phyloP scores from a whole-genome alignment of 352 stramenopile genomes.

The Phytopythium boreale region DNA sequence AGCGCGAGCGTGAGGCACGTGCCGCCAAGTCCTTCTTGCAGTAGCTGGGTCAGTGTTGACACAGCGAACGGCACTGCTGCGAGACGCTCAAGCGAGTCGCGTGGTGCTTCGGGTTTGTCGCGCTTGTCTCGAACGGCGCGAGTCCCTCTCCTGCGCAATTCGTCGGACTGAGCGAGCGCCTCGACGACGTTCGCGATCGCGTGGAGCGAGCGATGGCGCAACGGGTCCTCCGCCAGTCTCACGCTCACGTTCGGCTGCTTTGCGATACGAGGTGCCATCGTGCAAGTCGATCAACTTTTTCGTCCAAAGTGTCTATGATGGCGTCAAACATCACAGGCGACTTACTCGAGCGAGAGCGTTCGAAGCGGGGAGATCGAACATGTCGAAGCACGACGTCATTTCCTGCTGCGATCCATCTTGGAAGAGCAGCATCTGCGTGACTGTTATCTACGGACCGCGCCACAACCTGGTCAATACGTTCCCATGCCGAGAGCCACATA shows the following conservation, averaged over 20 bases:
- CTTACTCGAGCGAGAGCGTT: constrained; percentile 46
- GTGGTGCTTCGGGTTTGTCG: not conserved
- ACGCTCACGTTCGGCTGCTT: constrained; percentile 23
- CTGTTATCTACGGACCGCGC: constrained; percentile 20
- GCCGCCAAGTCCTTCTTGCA: constrained; percentile 48
- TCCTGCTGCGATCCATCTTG: constrained; percentile 32
- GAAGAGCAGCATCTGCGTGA: constrained; percentile 40
- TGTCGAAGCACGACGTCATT: constrained; percentile 35
- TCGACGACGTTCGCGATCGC: constrained; percentile 38
- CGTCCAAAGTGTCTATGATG: not conserved
- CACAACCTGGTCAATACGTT: not conserved
- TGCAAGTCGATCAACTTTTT: not conserved
- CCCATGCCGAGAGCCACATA: not conserved
- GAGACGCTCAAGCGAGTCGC: not conserved
- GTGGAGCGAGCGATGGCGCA: constrained; percentile 57
- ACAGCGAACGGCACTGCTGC: constrained; percentile 17
- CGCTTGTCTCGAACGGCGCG: not conserved
- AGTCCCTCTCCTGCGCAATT: not conserved
- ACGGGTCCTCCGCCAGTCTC: constrained; percentile 43
- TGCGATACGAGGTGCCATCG: not conserved
- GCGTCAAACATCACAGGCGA: not conserved
- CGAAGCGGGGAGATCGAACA: constrained; percentile 45
- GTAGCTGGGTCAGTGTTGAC: constrained; percentile 34
- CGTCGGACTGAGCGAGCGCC: not conserved
- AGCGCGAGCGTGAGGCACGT: constrained; percentile 53